A percentile compares a stretch with the other conserved stretches of the same genome.
Evolutionary conservation across 495 filamentous ascomycete genomes (phyloP).

Genomic region (Parachaetomium inaequale): DNA sequence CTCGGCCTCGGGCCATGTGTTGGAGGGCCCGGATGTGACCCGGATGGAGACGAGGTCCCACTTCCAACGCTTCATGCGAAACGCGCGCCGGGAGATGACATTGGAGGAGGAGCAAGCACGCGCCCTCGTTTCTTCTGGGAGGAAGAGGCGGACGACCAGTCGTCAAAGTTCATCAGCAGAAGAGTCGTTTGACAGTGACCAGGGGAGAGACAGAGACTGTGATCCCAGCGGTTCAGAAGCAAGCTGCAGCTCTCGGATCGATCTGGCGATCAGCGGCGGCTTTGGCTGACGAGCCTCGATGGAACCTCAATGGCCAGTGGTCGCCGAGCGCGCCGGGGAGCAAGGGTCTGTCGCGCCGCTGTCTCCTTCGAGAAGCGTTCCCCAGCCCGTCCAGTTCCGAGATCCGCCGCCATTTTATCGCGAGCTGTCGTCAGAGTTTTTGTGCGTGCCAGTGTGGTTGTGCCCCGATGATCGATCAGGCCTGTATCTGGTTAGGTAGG

Average conservation of each 20-base stretch:
- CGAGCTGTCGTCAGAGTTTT: conserved; percentile 13
- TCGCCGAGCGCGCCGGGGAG: conserved; percentile 12
- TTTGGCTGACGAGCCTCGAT: conserved; percentile 1
- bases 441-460: conserved; percentile 6
- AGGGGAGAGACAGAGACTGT: neutral
- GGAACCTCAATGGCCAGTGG: conserved; percentile 1
- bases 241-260: neutral
- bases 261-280: conserved; percentile 4
- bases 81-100: conserved; percentile 12
- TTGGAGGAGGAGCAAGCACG: conserved; percentile 8
- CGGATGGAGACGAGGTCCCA: conserved; percentile 19
- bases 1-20: conserved; percentile 25
- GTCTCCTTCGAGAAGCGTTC: conserved; percentile 16
- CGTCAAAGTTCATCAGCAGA: neutral
- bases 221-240: neutral
- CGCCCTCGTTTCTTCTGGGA: neutral
- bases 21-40: conserved; percentile 15
- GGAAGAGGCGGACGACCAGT: neutral
- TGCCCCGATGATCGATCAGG: conserved; percentile 5
- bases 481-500: conserved; percentile 12
- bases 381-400: conserved; percentile 8
- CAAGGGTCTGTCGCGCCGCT: conserved; percentile 6
- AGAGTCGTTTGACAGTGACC: neutral
- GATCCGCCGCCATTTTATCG: conserved; percentile 7
- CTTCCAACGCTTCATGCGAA: conserved; percentile 20